Base-by-base conservation (phyloP, 768 basidiomycete genomes). In the Gymnopilus junonius region DNA sequence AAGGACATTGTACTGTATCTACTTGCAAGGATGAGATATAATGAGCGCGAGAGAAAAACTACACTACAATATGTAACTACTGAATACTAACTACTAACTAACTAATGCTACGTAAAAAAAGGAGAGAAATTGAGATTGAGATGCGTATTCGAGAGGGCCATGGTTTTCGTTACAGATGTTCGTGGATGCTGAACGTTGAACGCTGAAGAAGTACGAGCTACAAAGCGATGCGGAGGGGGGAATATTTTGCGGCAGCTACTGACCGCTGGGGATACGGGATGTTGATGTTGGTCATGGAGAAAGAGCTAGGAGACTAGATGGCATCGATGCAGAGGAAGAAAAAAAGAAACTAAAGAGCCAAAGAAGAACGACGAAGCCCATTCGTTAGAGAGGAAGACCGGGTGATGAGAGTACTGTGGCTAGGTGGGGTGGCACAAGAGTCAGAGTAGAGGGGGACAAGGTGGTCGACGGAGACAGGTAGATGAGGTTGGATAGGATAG, bases 1-100 rank as follows among this genome's bases (percentile, higher is more conserved):
- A 25, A 42, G 62, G 57, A 58, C 64, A 61, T 55, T 55, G 58
- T 67, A 55, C 67, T 72, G 75, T 80, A 80, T 82, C 81, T 83
- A 83, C 82, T 84, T 83, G 83, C 80, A 82, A 40, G 75, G 80
- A 80, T 76, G 69, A 72, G 63, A 68, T 60, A 50, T 29, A 51
- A 29, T 51, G 48, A 51, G 48, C 45, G 23, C 45, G 45, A 46
- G 6, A 46, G 71, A 75, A 78, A 80, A 76, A 80, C 80, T 79
- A 82, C 78, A 73, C 76, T 77, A 78, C 77, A 77, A 71, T 71
- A 71, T 73, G 69, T 71, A 70, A 46, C 79, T 79, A 79, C 77
- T 76, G 76, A 78, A 72, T 55, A 80, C 81, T 86, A 51, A 51
- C 48, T 51, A 51, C 48, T 51, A 51, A 25, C 45, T 27, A 48